Evolutionary conservation across 805 yeast genomes (phyloP).

Genomic region (Zygosaccharomyces siamensis): DNA sequence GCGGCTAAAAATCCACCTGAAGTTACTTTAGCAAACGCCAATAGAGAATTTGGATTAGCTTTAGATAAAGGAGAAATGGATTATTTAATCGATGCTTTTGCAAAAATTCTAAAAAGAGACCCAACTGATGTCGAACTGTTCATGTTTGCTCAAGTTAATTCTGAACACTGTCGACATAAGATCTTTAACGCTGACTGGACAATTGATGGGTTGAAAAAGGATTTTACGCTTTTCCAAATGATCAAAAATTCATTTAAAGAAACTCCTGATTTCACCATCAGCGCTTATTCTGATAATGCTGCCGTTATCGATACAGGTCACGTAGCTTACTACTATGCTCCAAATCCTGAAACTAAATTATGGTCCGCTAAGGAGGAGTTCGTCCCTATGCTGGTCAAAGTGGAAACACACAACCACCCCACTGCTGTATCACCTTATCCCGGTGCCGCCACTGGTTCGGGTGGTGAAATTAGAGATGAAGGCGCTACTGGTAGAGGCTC

Average conservation of each 20-base stretch:
- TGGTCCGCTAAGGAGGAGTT: slow-evolving; percentile 74
- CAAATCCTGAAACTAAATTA: slow-evolving; percentile 62
- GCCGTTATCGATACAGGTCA: slow-evolving; percentile 67
- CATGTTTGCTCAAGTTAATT: slow-evolving; percentile 99
- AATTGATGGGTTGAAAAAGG: slow-evolving; percentile 75
- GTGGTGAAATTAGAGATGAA: slow-evolving; percentile 99
- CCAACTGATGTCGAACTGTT: slow-evolving; percentile 97
- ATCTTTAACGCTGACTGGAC: slow-evolving; percentile 98
- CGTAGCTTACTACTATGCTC: slow-evolving; percentile 70
- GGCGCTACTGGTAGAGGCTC: slow-evolving; percentile 99
- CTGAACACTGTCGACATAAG: slow-evolving; percentile 99
- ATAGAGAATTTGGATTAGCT: slow-evolving; percentile 85
- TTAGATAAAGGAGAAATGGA: slow-evolving; percentile 90
- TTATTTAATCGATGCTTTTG: slow-evolving; percentile 79
- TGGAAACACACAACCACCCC: slow-evolving; percentile 98
- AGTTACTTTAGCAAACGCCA: slow-evolving; percentile 66
- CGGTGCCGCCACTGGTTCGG: slow-evolving; percentile 99
- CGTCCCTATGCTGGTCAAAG: slow-evolving; percentile 88
- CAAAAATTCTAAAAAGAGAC: slow-evolving; percentile 67
- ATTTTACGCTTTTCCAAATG: slow-evolving; percentile 82
- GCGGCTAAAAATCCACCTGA: slow-evolving; percentile 32
- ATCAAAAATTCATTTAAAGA: slow-evolving; percentile 86
- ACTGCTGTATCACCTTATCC: slow-evolving; percentile 99
- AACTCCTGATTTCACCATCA: slow-evolving; percentile 75
- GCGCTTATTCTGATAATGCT: slow-evolving; percentile 97